A percentile compares a stretch with the other conserved stretches of the same genome.
Conservation (phyloP, 371 early-diverging fungal genomes). For the Fennellomyces sp. region DNA sequence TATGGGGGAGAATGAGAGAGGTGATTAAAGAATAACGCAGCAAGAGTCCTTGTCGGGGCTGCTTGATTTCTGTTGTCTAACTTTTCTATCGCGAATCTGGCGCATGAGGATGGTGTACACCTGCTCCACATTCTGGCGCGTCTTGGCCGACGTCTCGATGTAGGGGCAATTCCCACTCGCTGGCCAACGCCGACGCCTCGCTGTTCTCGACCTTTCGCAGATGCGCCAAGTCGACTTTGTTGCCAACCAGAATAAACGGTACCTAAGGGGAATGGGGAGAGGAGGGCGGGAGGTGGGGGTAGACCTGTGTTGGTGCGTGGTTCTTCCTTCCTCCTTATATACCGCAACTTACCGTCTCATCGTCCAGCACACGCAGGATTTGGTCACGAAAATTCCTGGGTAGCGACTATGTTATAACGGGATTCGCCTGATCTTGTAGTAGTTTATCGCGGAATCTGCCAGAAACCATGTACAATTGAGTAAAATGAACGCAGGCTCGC, state of each 20-base stretch:
- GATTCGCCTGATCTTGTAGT: no score
- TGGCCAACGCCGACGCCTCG: slow-evolving; percentile 73
- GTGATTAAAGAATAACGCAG: slow-evolving; percentile 51
- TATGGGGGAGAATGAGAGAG: no score
- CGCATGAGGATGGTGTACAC: slow-evolving; percentile 79
- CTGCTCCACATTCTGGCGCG: slow-evolving; percentile 85
- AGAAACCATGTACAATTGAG: no score
- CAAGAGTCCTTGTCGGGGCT: slow-evolving; percentile 52
- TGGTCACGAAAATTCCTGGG: slow-evolving; percentile 89
- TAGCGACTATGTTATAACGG: no score
- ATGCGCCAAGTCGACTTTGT: slow-evolving; percentile 82
- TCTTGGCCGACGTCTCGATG: slow-evolving; percentile 89
- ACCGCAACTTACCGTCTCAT: slow-evolving; percentile 64
- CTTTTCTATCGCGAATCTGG: slow-evolving; percentile 75
- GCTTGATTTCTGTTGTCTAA: slow-evolving; percentile 49
- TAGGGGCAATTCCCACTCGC: slow-evolving; percentile 83
- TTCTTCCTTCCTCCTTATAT: not conserved
- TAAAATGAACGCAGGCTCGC: slow-evolving; percentile 83
- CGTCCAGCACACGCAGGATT: slow-evolving; percentile 86
- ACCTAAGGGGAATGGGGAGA: slow-evolving; percentile 35
- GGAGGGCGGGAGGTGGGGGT: no score
- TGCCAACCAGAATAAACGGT: slow-evolving; percentile 88
- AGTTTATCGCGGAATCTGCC: no score
- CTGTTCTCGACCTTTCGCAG: slow-evolving; percentile 71
- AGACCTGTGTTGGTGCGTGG: not conserved